These are phyloP conservation scores for Knoxia roxburghii DNA, from an alignment of 257 asterid genomes.

Conservation along the genomic window DNA sequence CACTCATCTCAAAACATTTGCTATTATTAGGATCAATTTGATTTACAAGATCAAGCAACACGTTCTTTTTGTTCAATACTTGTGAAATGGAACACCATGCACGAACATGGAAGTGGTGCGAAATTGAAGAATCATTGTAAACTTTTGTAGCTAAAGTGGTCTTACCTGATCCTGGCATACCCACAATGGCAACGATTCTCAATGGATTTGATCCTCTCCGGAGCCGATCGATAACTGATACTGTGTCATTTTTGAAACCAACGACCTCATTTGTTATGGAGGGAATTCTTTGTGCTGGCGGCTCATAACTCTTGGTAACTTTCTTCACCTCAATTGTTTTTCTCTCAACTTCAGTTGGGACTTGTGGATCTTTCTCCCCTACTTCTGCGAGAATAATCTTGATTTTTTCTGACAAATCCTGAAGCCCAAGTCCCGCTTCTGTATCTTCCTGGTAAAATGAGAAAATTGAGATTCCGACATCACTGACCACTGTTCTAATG, in stretches of 20 bases:
- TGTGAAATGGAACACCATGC: background rate
- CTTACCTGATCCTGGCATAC: no score
- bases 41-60: background rate
- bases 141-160: background rate
- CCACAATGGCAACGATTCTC: no score
- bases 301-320: background rate
- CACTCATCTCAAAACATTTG: background rate
- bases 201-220: background rate
- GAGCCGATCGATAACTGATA: background rate
- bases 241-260: background rate
- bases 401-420: background rate
- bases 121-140: background rate
- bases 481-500: background rate
- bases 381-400: background rate
- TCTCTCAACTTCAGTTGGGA: background rate
- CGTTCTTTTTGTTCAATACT: background rate
- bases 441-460: background rate
- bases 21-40: background rate
- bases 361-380: no score
- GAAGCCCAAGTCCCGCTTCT: background rate
- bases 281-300: background rate
- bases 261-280: no score
- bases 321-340: background rate
- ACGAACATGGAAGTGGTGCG: background rate
- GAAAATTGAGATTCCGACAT: background rate